Evolutionary conservation across 2,329 filamentous ascomycete genomes (phyloP).

Genomic region (Cladophialophora carrionii): DNA sequence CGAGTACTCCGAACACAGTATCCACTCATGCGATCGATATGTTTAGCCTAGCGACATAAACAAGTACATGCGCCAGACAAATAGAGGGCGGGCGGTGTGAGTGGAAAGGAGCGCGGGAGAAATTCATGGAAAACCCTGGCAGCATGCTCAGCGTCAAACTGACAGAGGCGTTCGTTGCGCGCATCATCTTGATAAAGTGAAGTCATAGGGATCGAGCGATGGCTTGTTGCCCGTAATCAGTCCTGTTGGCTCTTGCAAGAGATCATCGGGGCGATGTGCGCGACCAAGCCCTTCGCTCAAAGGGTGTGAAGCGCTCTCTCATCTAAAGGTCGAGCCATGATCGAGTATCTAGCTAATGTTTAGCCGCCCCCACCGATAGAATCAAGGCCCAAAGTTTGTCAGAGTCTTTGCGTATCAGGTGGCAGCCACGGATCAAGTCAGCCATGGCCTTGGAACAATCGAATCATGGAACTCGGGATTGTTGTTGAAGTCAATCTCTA

Average conservation of each 20-base stretch:
- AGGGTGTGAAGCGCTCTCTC: neutral
- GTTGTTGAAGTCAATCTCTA: slow-evolving; percentile 4
- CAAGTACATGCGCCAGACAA: neutral
- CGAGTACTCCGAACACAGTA: too few species aligned
- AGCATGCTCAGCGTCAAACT: neutral
- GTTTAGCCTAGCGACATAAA: neutral
- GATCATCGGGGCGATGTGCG: neutral
- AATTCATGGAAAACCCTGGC: neutral
- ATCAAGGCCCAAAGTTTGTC: neutral
- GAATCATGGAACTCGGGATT: slow-evolving; percentile 1
- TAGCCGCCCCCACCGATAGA: neutral
- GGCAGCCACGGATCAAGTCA: neutral
- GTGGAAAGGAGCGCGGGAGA: neutral
- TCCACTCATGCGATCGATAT: neutral
- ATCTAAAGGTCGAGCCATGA: neutral
- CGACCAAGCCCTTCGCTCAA: neutral
- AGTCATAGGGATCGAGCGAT: neutral
- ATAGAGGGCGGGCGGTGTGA: neutral
- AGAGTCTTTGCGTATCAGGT: neutral
- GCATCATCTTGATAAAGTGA: neutral
- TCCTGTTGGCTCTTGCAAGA: neutral
- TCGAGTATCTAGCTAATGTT: neutral
- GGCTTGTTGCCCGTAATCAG: neutral
- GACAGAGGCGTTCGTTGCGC: neutral
- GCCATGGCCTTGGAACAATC: neutral